These are phyloP conservation scores for Clitopilus hobsonii DNA, from an alignment of 768 basidiomycete species.

Conservation along the genomic window DNA sequence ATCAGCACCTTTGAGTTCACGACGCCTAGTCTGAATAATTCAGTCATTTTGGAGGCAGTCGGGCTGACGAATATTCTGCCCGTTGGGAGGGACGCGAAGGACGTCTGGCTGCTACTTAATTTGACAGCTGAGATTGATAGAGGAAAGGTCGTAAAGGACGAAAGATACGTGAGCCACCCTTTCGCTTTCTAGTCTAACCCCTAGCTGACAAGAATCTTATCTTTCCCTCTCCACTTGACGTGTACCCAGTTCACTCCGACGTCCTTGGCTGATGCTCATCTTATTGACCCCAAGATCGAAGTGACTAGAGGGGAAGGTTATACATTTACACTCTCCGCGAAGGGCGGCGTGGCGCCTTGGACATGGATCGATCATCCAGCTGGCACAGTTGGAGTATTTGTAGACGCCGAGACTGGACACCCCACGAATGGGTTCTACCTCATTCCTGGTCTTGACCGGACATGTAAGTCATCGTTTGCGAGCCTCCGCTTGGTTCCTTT, in stretches of 20 bases:
- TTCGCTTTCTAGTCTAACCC: neutral
- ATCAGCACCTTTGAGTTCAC: slow-evolving; percentile 33
- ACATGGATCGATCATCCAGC: slow-evolving; percentile 58
- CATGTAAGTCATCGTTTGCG: slow-evolving; percentile 36
- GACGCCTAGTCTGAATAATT: slow-evolving; percentile 46
- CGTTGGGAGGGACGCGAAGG: slow-evolving; percentile 27
- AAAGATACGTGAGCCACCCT: slow-evolving; percentile 37
- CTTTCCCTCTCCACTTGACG: neutral
- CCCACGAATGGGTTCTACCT: slow-evolving; percentile 53
- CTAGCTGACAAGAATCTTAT: slow-evolving; percentile 2
- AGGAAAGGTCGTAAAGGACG: slow-evolving; percentile 36
- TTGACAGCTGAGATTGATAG: slow-evolving; percentile 38
- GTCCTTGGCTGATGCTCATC: slow-evolving; percentile 37
- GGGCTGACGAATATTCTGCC: slow-evolving; percentile 46
- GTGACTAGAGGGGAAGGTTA: slow-evolving; percentile 26
- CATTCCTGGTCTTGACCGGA: slow-evolving; percentile 47
- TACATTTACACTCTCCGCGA: slow-evolving; percentile 48
- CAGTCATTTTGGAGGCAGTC: slow-evolving; percentile 31
- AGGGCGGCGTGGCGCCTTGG: slow-evolving; percentile 51
- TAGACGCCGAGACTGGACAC: slow-evolving; percentile 33
- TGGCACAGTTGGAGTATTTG: slow-evolving; percentile 49
- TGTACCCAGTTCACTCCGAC: slow-evolving; percentile 46
- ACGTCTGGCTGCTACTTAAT: slow-evolving; percentile 51
- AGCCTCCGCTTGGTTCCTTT: no score
- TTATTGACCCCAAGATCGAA: slow-evolving; percentile 44